Evolutionary conservation across 2,329 filamentous ascomycete species (phyloP), one percentile per base, ranked within the genome.

Genomic region (Penicillium italicum): DNA sequence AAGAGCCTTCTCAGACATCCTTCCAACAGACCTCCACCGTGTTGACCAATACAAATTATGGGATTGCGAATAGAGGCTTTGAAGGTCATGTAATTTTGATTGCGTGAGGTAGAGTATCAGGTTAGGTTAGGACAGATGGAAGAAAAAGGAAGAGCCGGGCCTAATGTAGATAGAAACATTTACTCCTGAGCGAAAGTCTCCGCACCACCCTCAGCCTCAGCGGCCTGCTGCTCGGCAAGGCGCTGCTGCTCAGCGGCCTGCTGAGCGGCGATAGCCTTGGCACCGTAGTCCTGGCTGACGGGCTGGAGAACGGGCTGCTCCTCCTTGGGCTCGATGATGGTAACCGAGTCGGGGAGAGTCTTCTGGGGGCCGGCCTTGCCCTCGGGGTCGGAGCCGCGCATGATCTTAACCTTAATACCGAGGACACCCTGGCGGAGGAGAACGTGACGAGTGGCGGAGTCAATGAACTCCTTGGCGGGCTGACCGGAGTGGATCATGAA

Each of bases 401-500:
- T 99, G 84, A 99, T 99, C 92, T 99, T 99, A 81, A 99, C 94
- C 88, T 99, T 99, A 85, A 99, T 99, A 83, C 94, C 94, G 68
- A 99, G 85, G 68, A 99, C 94, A 90, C 94, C 94, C 85, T 99
- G 94, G 82, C 95, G 90, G 80, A 99, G 92, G 69, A 99, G 91
- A 74, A 99, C 94, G 90, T 99, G 94, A 74, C 94, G 94, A 75
- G 94, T 97, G 72, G 95, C 95, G 74, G 82, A 85, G 85, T 99
- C 94, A 79, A 99, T 99, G 85, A 99, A 99, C 83, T 99, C 94
- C 83, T 95, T 93, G 76, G 93, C 94, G 76, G 94, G 94, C 81
- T 99, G 94, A 82, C 94, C 94, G 75, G 94, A 99, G 90, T 99
- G 94, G 83, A 99, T 99, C 94, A 99, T 99, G 91, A 99, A 99